These are phyloP conservation scores for Phoma sp. DNA, from an alignment of 2,329 filamentous ascomycete species.

Conservation along the genomic window DNA sequence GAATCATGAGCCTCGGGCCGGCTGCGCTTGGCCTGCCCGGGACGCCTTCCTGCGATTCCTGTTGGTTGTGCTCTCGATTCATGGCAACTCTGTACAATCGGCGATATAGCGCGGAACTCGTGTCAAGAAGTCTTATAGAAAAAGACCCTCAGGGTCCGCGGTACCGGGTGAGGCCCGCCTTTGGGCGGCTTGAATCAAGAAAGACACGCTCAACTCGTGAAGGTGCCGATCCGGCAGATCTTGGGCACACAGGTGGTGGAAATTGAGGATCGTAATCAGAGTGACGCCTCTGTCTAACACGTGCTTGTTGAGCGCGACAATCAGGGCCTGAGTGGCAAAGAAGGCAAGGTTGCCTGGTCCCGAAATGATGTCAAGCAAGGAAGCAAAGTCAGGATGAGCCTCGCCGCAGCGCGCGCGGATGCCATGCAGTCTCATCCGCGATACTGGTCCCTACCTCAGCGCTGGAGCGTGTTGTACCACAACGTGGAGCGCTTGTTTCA, in stretches of 20 bases:
- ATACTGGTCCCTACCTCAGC: slow-evolving; percentile 6
- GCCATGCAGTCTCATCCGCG: slow-evolving; percentile 10
- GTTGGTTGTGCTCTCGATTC: slow-evolving; percentile 13
- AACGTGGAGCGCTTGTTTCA: slow-evolving; percentile 14
- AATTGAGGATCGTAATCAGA: slow-evolving; percentile 36
- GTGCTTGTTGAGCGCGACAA: slow-evolving; percentile 14
- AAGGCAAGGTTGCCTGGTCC: slow-evolving; percentile 20
- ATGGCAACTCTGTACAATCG: slow-evolving; percentile 8
- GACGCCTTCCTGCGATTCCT: slow-evolving; percentile 5
- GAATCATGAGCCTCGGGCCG: slow-evolving; percentile 17
- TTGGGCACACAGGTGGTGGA: slow-evolving; percentile 25
- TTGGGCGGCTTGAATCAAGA: slow-evolving; percentile 10
- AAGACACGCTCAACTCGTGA: slow-evolving; percentile 12
- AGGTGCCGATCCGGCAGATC: slow-evolving; percentile 33
- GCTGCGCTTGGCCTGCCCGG: slow-evolving; percentile 1
- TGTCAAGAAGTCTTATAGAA: slow-evolving; percentile 16
- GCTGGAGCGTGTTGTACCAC: slow-evolving; percentile 4
- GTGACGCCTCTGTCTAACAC: slow-evolving; percentile 3
- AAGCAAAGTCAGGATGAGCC: slow-evolving; percentile 6
- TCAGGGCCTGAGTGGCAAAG: slow-evolving; percentile 7
- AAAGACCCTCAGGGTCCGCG: slow-evolving; percentile 17
- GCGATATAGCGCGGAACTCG: slow-evolving; percentile 14
- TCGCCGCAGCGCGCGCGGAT: background rate
- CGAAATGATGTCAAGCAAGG: slow-evolving; percentile 15
- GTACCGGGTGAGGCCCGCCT: slow-evolving; percentile 26